These are phyloP conservation scores for Botrytis fabae DNA, from an alignment of 2,329 filamentous ascomycete genomes.

Conservation along the genomic window DNA sequence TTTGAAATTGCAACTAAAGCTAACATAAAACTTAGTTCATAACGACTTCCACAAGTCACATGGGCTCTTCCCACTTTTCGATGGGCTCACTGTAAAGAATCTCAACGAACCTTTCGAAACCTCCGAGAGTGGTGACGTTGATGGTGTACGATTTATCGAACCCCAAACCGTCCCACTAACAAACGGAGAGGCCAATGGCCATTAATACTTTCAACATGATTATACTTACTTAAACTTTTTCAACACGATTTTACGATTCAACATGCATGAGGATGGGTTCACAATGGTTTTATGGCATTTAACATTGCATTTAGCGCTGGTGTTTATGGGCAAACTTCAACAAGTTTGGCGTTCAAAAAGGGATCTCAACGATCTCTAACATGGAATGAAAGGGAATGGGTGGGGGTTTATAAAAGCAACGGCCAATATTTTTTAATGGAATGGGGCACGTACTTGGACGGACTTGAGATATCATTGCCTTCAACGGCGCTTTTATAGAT, in stretches of 20 bases:
- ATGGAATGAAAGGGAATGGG: constrained; percentile 7
- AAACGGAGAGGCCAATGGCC: constrained; percentile 28
- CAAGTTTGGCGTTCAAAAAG: constrained; percentile 40
- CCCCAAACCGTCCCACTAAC: constrained; percentile 29
- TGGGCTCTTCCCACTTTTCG: constrained; percentile 83
- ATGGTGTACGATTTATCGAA: constrained; percentile 26
- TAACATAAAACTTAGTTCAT: constrained; percentile 63
- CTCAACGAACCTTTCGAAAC: constrained; percentile 51
- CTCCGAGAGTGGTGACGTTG: constrained; percentile 25
- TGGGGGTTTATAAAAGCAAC: constrained; percentile 21
- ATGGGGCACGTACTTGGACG: constrained; percentile 14
- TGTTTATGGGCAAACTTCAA: constrained; percentile 41
- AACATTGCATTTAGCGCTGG: constrained; percentile 40
- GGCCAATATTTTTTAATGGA: constrained; percentile 11
- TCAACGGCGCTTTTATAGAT: constrained; percentile 26
- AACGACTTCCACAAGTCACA: constrained; percentile 91
- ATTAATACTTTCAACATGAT: constrained; percentile 28
- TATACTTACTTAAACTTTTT: constrained; percentile 29
- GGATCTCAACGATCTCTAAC: constrained; percentile 38
- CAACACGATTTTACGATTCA: constrained; percentile 39
- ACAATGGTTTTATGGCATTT: constrained; percentile 26
- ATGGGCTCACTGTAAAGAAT: constrained; percentile 69
- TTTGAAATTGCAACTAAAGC: constrained; percentile 18
- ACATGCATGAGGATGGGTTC: constrained; percentile 33
- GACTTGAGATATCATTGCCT: constrained; percentile 21